These are phyloP conservation scores for Zoysia japonica DNA, from an alignment of 176 grass and related monocot genomes.

Conservation along the genomic window DNA sequence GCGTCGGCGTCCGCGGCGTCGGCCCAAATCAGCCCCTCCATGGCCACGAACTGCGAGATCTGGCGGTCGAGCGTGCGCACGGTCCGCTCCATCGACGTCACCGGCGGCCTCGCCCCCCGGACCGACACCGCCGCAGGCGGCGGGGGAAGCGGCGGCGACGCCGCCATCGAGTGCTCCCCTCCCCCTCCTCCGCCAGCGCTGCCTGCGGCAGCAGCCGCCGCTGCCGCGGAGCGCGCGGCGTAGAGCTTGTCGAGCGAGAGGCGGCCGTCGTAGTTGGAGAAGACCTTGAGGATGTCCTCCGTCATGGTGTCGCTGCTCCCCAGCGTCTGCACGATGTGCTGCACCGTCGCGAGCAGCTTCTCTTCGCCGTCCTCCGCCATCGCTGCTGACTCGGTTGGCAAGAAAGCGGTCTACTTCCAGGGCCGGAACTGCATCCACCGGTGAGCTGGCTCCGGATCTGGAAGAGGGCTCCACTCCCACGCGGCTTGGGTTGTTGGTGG, in stretches of 20 bases:
- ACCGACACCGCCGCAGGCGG: neutral
- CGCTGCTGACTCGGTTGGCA: neutral
- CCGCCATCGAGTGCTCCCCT: constrained; percentile 43
- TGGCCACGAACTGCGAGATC: constrained; percentile 83
- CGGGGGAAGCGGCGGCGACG: constrained; percentile 35
- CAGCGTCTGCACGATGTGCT: constrained; percentile 81
- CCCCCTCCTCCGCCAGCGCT: constrained; percentile 6
- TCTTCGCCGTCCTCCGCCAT: constrained; percentile 99
- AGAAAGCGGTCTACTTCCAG: neutral
- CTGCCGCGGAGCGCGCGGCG: constrained; percentile 42
- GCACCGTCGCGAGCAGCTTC: constrained; percentile 88
- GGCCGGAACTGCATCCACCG: constrained; percentile 8
- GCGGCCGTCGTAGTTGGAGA: constrained; percentile 91
- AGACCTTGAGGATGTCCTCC: constrained; percentile 93
- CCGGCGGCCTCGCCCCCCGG: constrained; percentile 35
- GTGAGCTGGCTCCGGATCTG: constrained; percentile 32
- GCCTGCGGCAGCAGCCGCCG: neutral
- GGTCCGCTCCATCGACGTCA: constrained; percentile 68
- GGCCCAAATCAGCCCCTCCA: constrained; percentile 78
- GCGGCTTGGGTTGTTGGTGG: constrained; percentile 34
- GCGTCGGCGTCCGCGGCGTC: constrained; percentile 61
- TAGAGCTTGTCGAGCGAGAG: constrained; percentile 87
- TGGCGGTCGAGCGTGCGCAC: constrained; percentile 85
- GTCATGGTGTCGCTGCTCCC: constrained; percentile 86
- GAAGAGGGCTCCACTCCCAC: constrained; percentile 25